Percentiles rank a stretch among this genome's conserved stretches.
Conservation (phyloP, 331 rosid genomes). For the Acacia pycnantha region DNA sequence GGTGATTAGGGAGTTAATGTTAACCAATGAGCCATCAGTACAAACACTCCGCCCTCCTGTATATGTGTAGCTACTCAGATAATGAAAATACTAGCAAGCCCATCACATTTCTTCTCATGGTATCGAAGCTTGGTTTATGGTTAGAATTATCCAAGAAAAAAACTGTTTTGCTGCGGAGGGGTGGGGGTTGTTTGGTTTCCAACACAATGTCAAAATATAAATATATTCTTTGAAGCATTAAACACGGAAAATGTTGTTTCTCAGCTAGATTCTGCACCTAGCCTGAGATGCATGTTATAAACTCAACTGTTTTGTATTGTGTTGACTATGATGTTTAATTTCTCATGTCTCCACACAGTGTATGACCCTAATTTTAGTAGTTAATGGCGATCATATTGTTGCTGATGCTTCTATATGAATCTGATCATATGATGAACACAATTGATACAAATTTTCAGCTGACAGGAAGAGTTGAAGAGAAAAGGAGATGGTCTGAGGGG, state of each 20-base stretch:
- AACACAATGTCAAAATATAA: neutral
- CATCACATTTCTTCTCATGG: neutral
- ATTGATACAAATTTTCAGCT: slow-evolving; percentile 49
- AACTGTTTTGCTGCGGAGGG: neutral
- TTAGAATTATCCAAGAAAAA: neutral
- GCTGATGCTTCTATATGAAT: slow-evolving; percentile 24
- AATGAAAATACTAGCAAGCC: neutral
- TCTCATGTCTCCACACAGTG: slow-evolving; percentile 8
- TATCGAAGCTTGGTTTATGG: neutral
- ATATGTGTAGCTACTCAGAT: neutral
- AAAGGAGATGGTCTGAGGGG: slow-evolving; percentile 99
- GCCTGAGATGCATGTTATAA: neutral
- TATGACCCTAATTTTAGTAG: slow-evolving; percentile 9
- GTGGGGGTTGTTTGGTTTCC: neutral
- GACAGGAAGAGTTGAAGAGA: slow-evolving; percentile 99
- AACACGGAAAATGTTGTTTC: neutral
- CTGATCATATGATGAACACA: slow-evolving; percentile 20
- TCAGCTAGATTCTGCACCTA: neutral
- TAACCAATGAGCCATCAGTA: neutral
- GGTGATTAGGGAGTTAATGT: neutral
- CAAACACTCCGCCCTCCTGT: neutral
- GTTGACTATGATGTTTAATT: neutral
- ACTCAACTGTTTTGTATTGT: neutral
- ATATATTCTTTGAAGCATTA: neutral
- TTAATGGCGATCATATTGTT: neutral